Evolutionary conservation across 2,329 filamentous ascomycete species (phyloP).

Genomic region (Colletotrichum eremochloae): DNA sequence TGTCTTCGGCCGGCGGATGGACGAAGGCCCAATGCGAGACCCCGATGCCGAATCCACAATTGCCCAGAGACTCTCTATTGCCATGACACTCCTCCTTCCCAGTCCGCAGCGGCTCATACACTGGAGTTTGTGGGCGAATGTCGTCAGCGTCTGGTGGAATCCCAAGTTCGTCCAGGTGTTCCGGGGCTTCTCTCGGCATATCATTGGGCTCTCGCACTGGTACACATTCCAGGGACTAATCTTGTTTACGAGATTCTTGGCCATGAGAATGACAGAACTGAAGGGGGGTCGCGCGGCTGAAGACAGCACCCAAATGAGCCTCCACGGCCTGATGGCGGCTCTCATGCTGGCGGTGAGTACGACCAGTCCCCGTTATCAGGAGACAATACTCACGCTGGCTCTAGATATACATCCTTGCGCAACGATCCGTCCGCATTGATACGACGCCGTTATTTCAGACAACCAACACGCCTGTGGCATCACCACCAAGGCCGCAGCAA

Average conservation of each 20-base stretch:
- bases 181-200: constrained; percentile 70
- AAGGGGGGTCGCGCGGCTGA: constrained; percentile 55
- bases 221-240: constrained; percentile 75
- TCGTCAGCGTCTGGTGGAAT: constrained; percentile 76
- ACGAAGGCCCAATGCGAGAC: constrained; percentile 38
- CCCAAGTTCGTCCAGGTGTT: constrained; percentile 72
- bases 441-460: constrained; percentile 66
- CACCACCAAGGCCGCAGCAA: constrained; percentile 43
- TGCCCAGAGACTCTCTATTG: constrained; percentile 5
- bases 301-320: constrained; percentile 59
- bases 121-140: constrained; percentile 62
- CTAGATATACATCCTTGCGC: constrained; percentile 62
- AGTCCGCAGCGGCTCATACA: constrained; percentile 57
- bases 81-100: constrained; percentile 52
- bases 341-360: constrained; percentile 67
- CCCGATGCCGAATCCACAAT: constrained; percentile 32
- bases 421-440: constrained; percentile 66
- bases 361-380: not conserved
- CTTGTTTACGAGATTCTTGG: constrained; percentile 66
- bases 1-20: constrained; percentile 23
- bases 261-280: constrained; percentile 58
- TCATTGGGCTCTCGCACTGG: constrained; percentile 73
- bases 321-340: constrained; percentile 67
- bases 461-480: constrained; percentile 44
- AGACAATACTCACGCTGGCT: constrained; percentile 43